Base-by-base conservation (phyloP, 495 filamentous ascomycete species). In the Aspergillus nidulans region DNA sequence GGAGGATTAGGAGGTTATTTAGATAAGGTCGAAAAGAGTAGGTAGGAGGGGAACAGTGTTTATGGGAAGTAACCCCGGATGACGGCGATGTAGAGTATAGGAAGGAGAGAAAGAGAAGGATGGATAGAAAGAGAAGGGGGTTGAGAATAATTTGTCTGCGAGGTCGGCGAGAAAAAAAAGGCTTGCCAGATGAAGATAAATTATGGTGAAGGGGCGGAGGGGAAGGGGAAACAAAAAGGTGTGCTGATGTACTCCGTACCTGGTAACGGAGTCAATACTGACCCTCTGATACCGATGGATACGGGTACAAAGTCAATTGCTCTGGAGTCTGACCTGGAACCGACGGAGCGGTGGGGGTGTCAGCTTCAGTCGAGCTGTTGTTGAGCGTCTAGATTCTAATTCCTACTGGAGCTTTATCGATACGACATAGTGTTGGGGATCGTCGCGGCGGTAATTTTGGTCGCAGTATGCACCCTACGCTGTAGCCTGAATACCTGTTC, bases 81-180 rank as follows among this genome's bases (percentile, higher is more conserved):
- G 65, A 68, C 61, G 62, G 64, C 63, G 67, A 67, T 67, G 65
- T 28, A 34, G 46, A 63, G 66, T 72, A 72, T 63, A 70, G 49
- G 52, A 38, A 47, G 47, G 57, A 55, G 25, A 25, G 23, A 30
- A 34, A 46, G 51, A 55, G 36, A 36, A 26, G 41, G 36, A 23
- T 50, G 38, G 26, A 43, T 32, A 53, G 49, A 53, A 32, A 32
- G 42, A 53, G 40, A 21, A 32, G 25, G 23, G 32, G 25, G 19
- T 15, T 49, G 46, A 49, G 46, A 53, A 55, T 39, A 32, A 51
- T 36, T 55, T 52, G 21, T 52, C 32, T 47, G 57, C 53, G 52
- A 54, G 46, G 36, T 52, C 52, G 57, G 32, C 48, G 41, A n/a
- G n/a, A 25, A 51, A 46, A 55, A 50, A 50, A 51, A 49, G 32